Evolutionary conservation across 2,329 filamentous ascomycete species (phyloP).

Genomic region (Simplicillium sp.): DNA sequence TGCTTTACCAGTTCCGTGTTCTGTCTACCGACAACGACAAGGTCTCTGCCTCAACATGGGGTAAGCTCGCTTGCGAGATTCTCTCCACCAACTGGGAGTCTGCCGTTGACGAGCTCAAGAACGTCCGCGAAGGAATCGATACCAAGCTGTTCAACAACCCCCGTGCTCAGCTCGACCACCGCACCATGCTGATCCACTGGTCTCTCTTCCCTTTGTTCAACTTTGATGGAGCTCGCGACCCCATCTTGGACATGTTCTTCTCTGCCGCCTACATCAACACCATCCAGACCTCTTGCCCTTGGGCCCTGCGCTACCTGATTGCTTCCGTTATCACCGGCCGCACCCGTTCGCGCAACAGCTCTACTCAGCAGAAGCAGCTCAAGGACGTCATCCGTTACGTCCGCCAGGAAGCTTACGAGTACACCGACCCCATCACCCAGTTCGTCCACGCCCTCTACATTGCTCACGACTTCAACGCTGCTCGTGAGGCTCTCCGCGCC

Average conservation of each 20-base stretch:
- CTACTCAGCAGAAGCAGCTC: slow-evolving; percentile 91
- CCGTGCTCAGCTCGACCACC: slow-evolving; percentile 88
- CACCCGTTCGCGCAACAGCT: slow-evolving; percentile 69
- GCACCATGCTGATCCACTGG: slow-evolving; percentile 98
- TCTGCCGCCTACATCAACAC: slow-evolving; percentile 97
- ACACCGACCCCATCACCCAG: slow-evolving; percentile 88
- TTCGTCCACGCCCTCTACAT: slow-evolving; percentile 96
- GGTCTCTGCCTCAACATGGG: slow-evolving; percentile 91
- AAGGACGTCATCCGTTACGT: slow-evolving; percentile 96
- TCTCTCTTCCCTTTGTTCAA: slow-evolving; percentile 98
- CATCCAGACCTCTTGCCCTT: slow-evolving; percentile 95
- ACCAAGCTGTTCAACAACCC: slow-evolving; percentile 94
- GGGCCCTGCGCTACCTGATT: slow-evolving; percentile 89
- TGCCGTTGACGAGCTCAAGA: slow-evolving; percentile 81
- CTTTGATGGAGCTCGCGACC: slow-evolving; percentile 82
- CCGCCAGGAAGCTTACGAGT: slow-evolving; percentile 95
- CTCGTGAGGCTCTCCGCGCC: slow-evolving; percentile 74
- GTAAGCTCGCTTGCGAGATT: slow-evolving; percentile 94
- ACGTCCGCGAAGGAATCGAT: slow-evolving; percentile 88
- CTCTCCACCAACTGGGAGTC: slow-evolving; percentile 91
- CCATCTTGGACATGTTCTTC: slow-evolving; percentile 93
- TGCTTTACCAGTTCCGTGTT: slow-evolving; percentile 96
- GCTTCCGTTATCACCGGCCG: slow-evolving; percentile 94
- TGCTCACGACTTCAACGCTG: slow-evolving; percentile 81
- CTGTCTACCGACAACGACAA: slow-evolving; percentile 98